phyloP scores from a whole-genome alignment of 345 rosid species.

The Salix brachista region DNA sequence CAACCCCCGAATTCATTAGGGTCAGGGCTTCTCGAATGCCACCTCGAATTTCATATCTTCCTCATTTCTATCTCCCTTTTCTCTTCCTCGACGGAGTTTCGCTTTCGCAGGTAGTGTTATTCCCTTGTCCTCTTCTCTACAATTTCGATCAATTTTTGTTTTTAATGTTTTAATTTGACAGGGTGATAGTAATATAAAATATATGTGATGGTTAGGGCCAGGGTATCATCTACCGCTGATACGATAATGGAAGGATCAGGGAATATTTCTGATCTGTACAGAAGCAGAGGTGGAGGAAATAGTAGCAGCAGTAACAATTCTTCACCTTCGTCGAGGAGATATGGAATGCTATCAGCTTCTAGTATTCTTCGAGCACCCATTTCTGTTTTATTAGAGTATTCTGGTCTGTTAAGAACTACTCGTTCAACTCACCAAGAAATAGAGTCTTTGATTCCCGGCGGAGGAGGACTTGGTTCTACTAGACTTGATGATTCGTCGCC shows the following conservation, averaged over 20 bases:
- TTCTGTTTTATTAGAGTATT: constrained; percentile 82
- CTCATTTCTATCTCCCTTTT: neutral
- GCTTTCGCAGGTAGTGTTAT: constrained; percentile 48
- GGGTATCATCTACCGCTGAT: constrained; percentile 31
- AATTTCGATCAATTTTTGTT: constrained; percentile 1
- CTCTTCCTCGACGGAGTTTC: constrained; percentile 49
- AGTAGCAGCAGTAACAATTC: constrained; percentile 25
- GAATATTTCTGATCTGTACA: constrained; percentile 51
- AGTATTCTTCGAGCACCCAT: constrained; percentile 86
- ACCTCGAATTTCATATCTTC: neutral
- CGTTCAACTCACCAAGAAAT: constrained; percentile 51
- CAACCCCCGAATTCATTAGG: constrained; percentile 2
- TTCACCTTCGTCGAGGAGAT: constrained; percentile 39
- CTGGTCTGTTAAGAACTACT: constrained; percentile 67
- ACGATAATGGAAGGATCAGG: constrained; percentile 73
- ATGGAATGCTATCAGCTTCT: constrained; percentile 65
- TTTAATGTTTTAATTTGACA: constrained; percentile 12
- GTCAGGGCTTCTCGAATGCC: constrained; percentile 13
- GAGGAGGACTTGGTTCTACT: constrained; percentile 17
- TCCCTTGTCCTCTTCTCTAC: neutral
- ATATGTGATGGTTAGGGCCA: constrained; percentile 49
- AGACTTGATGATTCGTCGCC: constrained; percentile 46
- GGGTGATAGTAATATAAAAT: constrained; percentile 6
- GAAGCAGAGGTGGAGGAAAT: constrained; percentile 28
- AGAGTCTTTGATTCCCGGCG: constrained; percentile 39